These are phyloP conservation scores for Sporisorium exsertum DNA, from an alignment of 1,284 basidiomycete species.

Conservation along the genomic window DNA sequence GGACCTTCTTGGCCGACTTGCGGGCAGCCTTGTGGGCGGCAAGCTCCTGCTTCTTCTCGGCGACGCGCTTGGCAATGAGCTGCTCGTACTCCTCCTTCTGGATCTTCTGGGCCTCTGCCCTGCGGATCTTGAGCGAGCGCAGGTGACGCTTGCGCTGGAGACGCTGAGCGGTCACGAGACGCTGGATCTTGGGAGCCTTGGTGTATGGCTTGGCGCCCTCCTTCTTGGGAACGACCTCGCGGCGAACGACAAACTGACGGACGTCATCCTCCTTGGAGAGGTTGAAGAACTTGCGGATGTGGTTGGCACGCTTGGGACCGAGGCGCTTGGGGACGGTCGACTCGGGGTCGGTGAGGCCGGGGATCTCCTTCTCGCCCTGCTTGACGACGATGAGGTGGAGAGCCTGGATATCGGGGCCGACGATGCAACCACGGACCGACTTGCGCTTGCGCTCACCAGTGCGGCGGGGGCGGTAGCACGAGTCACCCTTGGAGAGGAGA, in stretches of 20 bases:
- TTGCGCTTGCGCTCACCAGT: constrained; percentile 97
- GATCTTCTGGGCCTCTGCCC: constrained; percentile 91
- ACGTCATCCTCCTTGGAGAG: constrained; percentile 98
- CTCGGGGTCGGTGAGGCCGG: constrained; percentile 84
- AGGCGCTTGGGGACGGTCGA: constrained; percentile 92
- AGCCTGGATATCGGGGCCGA: constrained; percentile 94
- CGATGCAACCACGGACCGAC: constrained; percentile 95
- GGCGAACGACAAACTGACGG: constrained; percentile 85
- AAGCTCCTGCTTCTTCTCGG: constrained; percentile 82
- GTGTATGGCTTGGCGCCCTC: constrained; percentile 93
- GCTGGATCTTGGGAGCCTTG: constrained; percentile 86
- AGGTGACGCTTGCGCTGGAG: constrained; percentile 97
- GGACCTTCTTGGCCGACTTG: constrained; percentile 53
- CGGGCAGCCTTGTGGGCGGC: constrained; percentile 50
- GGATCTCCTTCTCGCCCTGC: constrained; percentile 92
- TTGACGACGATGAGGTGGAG: constrained; percentile 95
- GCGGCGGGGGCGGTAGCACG: constrained; percentile 94
- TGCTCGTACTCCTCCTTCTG: constrained; percentile 84
- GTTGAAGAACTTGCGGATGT: constrained; percentile 98
- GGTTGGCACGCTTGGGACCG: constrained; percentile 79
- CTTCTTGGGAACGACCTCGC: constrained; percentile 94
- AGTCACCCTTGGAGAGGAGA: constrained; percentile 94
- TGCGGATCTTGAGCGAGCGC: constrained; percentile 86
- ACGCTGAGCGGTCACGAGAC: constrained; percentile 85
- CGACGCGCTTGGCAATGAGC: constrained; percentile 87